A percentile compares a stretch with the other conserved stretches of the same genome.
phyloP scores from a whole-genome alignment of 2,329 filamentous ascomycete genomes.

The Scopulariopsis brevicaulis region DNA sequence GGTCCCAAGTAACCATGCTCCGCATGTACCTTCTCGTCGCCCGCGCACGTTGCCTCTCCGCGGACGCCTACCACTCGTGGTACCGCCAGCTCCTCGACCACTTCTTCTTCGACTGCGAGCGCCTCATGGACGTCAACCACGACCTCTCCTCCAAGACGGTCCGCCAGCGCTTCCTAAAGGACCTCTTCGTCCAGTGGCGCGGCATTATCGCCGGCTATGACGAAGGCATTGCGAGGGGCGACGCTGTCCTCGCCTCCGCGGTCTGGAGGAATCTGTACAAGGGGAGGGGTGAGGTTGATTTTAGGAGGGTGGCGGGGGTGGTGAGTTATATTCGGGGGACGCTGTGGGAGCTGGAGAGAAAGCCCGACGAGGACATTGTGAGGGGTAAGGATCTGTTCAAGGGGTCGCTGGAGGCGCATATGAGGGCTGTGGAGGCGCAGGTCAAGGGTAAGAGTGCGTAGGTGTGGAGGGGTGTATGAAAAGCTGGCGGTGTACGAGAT shows the following conservation, averaged over 20 bases:
- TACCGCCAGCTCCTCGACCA: constrained; percentile 89
- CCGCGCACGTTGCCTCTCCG: constrained; percentile 68
- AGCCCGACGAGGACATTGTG: constrained; percentile 31
- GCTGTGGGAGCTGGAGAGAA: constrained; percentile 34
- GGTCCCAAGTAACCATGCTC: constrained; percentile 92
- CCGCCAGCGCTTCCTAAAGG: constrained; percentile 63
- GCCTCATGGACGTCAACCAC: constrained; percentile 73
- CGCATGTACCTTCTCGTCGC: constrained; percentile 90
- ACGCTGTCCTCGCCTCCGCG: constrained; percentile 67
- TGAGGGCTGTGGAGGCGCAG: not conserved
- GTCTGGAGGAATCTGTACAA: constrained; percentile 94
- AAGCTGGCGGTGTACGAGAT: not conserved
- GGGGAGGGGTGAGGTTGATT: constrained; percentile 39
- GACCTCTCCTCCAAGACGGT: constrained; percentile 48
- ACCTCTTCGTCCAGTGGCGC: constrained; percentile 88
- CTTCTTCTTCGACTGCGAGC: constrained; percentile 84
- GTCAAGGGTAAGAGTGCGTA: not conserved
- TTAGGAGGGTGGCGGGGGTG: constrained; percentile 37
- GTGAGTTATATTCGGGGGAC: constrained; percentile 44
- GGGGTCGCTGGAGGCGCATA: constrained; percentile 13
- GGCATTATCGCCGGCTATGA: constrained; percentile 77
- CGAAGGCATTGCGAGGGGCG: constrained; percentile 66
- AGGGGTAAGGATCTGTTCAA: constrained; percentile 28
- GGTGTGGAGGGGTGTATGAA: not conserved
- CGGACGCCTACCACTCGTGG: constrained; percentile 59